Evolutionary conservation across 768 basidiomycete genomes (phyloP).

Genomic region (Mrakia hoshinonis): DNA sequence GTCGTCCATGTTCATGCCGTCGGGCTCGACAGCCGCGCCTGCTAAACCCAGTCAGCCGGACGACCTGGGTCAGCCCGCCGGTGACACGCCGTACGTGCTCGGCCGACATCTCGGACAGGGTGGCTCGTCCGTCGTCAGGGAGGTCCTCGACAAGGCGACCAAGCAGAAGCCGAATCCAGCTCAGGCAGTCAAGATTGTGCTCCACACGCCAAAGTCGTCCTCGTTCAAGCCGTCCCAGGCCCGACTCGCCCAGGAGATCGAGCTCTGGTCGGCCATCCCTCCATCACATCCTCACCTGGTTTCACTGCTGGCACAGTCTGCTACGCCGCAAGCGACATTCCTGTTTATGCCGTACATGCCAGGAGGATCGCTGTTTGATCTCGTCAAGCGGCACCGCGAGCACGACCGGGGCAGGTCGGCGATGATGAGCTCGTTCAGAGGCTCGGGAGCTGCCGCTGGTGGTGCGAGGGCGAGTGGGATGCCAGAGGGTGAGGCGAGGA

Average conservation of each 20-base stretch:
- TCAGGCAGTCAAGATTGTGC: conserved; percentile 24
- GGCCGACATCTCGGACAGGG: conserved; percentile 25
- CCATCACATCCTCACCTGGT: conserved; percentile 66
- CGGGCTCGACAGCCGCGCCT: neutral
- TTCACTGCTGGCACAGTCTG: conserved; percentile 62
- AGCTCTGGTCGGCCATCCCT: conserved; percentile 18
- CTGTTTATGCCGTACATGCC: conserved; percentile 78
- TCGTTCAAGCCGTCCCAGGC: neutral
- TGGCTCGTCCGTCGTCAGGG: conserved; percentile 19
- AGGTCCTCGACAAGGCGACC: conserved; percentile 4
- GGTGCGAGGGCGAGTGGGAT: neutral
- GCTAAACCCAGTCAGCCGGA: conserved; percentile 4
- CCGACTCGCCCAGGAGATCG: conserved; percentile 6
- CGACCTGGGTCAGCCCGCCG: conserved; percentile 16
- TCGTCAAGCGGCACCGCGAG: conserved; percentile 40
- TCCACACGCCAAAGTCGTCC: neutral
- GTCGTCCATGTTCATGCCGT: conserved; percentile 6
- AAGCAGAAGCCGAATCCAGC: conserved; percentile 8
- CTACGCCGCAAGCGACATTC: conserved; percentile 58
- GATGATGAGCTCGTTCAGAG: conserved; percentile 12
- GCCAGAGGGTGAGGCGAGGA: conserved; percentile 38
- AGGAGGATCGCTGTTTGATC: conserved; percentile 74
- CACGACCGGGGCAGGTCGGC: conserved; percentile 17
- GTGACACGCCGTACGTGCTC: neutral
- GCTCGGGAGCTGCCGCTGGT: conserved; percentile 33